These are phyloP conservation scores for Chaetomiaceae sp. DNA, from an alignment of 2,329 filamentous ascomycete species.

Conservation along the genomic window DNA sequence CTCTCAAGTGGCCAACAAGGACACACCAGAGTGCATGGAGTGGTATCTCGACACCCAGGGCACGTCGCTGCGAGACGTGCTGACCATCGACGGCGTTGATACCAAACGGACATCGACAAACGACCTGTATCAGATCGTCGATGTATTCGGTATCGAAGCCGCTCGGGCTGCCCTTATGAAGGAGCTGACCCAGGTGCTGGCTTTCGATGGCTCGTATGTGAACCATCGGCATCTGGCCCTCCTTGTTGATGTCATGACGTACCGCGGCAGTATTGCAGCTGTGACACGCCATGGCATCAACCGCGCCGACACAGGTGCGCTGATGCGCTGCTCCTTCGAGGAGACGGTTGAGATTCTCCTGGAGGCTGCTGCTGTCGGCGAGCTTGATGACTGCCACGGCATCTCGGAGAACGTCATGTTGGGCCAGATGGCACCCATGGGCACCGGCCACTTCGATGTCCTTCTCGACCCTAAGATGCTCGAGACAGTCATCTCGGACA, in stretches of 20 bases:
- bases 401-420: conserved; percentile 99
- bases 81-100: conserved; percentile 85
- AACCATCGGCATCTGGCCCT: conserved; percentile 96
- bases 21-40: conserved; percentile 72
- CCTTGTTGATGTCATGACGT: conserved; percentile 96
- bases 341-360: conserved; percentile 98
- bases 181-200: conserved; percentile 87
- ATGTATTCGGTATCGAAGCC: conserved; percentile 94
- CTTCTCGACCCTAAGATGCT: conserved; percentile 93
- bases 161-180: conserved; percentile 80
- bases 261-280: conserved; percentile 87
- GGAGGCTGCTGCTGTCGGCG: conserved; percentile 88
- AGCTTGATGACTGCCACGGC: conserved; percentile 95
- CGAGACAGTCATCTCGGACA: conserved; percentile 89
- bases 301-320: conserved; percentile 90
- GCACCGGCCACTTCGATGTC: conserved; percentile 93
- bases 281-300: conserved; percentile 99
- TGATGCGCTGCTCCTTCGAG: conserved; percentile 99
- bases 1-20: conserved; percentile 67
- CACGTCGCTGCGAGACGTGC: conserved; percentile 76
- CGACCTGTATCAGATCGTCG: conserved; percentile 89
- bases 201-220: conserved; percentile 98
- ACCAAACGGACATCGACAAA: conserved; percentile 84
- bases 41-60: conserved; percentile 96
- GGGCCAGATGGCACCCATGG: conserved; percentile 93